Percentiles rank a stretch among this genome's conserved stretches.
phyloP scores from a whole-genome alignment of 2,329 filamentous ascomycete species.

The Conoideocrella luteorostrata region DNA sequence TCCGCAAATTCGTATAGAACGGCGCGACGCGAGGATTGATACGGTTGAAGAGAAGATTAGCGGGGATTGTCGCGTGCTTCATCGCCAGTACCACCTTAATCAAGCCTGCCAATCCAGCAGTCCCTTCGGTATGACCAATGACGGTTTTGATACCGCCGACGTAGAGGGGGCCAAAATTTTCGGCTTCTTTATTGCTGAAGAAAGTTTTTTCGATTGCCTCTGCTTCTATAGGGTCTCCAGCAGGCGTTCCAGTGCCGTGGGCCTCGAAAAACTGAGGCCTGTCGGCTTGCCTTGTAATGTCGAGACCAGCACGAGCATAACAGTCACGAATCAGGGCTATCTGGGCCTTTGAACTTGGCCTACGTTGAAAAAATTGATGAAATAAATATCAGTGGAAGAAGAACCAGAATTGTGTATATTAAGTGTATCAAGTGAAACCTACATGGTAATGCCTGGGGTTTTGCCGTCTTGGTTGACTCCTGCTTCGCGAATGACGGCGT shows the following conservation, averaged over 20 bases:
- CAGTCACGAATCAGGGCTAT: conserved; percentile 20
- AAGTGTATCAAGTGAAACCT: too few species aligned
- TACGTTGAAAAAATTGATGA: too few species aligned
- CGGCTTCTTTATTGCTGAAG: conserved; percentile 41
- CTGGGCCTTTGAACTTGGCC: conserved; percentile 13
- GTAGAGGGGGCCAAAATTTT: conserved; percentile 9
- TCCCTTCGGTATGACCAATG: conserved; percentile 21
- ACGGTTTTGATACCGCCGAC: conserved; percentile 22
- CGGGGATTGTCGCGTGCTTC: conserved; percentile 17
- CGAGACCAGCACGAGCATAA: conserved; percentile 23
- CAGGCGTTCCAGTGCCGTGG: conserved; percentile 33
- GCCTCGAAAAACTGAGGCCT: conserved; percentile 22
- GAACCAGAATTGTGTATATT: too few species aligned
- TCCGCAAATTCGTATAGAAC: conserved; percentile 15
- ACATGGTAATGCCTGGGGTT: conserved; percentile 32
- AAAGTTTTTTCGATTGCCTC: conserved; percentile 16
- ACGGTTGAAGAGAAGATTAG: conserved; percentile 23
- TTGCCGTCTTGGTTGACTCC: conserved; percentile 34
- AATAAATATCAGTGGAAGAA: too few species aligned
- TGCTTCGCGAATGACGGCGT: conserved; percentile 27
- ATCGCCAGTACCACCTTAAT: conserved; percentile 13
- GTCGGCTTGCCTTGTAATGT: conserved; percentile 17
- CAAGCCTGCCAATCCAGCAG: conserved; percentile 19
- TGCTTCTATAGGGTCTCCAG: conserved; percentile 16
- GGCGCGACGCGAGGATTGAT: conserved; percentile 22